A percentile compares a stretch with the other conserved stretches of the same genome.
These are phyloP conservation scores for Leucogyrophana mollusca DNA, from an alignment of 768 basidiomycete genomes.

Conservation along the genomic window DNA sequence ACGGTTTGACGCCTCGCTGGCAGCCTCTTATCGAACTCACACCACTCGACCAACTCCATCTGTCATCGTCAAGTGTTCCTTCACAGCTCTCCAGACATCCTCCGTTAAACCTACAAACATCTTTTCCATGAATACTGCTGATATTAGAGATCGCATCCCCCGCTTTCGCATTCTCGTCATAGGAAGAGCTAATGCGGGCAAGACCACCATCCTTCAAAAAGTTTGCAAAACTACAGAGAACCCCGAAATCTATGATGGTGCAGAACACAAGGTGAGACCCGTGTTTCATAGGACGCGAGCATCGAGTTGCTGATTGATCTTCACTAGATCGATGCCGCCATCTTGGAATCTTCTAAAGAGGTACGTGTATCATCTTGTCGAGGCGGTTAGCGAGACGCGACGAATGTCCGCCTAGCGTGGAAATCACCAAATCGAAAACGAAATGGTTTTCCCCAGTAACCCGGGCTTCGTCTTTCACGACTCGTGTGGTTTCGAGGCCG, in stretches of 20 bases:
- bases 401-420: constrained; percentile 24
- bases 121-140: neutral
- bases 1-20: no score
- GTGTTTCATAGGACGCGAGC: neutral
- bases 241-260: constrained; percentile 24
- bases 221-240: constrained; percentile 35
- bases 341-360: neutral
- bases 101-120: neutral
- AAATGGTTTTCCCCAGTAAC: constrained; percentile 30
- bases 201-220: constrained; percentile 38
- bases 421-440: constrained; percentile 29
- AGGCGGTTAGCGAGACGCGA: neutral
- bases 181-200: constrained; percentile 40
- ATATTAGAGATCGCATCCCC: neutral
- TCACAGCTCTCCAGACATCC: no score
- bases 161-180: constrained; percentile 40
- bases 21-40: no score
- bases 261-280: constrained; percentile 15
- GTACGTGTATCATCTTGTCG: neutral
- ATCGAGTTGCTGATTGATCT: neutral
- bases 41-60: no score
- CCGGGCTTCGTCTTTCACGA: constrained; percentile 40
- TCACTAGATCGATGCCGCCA: constrained; percentile 1
- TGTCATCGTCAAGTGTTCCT: no score
- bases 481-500: constrained; percentile 40